Evolutionary conservation across 2,329 filamentous ascomycete genomes (phyloP), one percentile per base, ranked within the genome.

Genomic region (Ascochyta fabae): DNA sequence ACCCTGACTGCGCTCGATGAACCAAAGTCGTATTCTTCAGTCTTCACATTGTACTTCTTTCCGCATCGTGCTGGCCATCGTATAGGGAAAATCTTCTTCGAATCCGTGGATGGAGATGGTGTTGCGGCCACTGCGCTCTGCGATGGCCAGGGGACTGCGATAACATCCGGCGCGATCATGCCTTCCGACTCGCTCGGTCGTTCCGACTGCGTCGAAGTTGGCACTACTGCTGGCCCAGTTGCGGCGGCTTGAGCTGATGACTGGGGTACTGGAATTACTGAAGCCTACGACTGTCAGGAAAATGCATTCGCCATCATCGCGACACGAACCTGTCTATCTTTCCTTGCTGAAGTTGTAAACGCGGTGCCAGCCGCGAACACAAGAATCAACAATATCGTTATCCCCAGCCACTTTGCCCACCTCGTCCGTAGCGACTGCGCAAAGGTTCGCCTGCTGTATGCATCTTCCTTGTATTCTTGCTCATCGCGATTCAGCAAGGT

Each of bases 21-120:
- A 4, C 66, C 70, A 22, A 72, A 72, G 34, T 65, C 57, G 38
- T 69, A 68, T 38, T 69, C 66, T 26, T 72, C 68, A 2, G 60
- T 70, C 47, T 67, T 71, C 15, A 68, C 62, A 22, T 69, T 73
- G 62, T 74, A 74, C 22, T 70, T 56, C 44, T 69, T 72, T 10
- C 70, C 69, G 36, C 72, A 75, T 34, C 61, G 64, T n/a, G 61
- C 52, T 13, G 72, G 72, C 72, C 72, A 75, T 29, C 71, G 65
- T n/a, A 75, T 74, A 2, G 72, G 72, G 45, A 70, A 75, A 6
- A 58, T 54, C 33, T 69, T 47, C 40, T 63, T 63, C 16, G 60
- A 58, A 31, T 56, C 52, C 16, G 57, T 10, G 4, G 29, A 24
- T 15, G 53, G 13, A 7, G 29, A 36, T n/a, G 53, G 41, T n/a